Evolutionary conservation across 106 monocot species (phyloP), one percentile per base, ranked within the genome.

Genomic region (Allium sativum): DNA sequence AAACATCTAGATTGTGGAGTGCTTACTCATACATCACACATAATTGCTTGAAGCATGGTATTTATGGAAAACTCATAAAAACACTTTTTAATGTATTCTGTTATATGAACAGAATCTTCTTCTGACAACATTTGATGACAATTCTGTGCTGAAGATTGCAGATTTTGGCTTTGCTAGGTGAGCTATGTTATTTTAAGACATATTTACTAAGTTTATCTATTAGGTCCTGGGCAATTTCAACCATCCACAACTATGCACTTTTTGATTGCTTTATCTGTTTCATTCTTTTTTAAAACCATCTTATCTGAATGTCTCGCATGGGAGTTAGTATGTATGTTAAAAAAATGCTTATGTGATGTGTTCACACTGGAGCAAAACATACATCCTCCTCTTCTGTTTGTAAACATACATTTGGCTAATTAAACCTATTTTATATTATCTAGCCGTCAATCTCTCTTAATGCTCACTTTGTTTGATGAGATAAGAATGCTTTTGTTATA

Each of bases 121-220:
- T 67, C 75, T 98, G 17, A 71, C 84, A 58, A 65, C 77, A 63
- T 74, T 68, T 65, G 91, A 88, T 66, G 88, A 88, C 45, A 67
- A 82, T 62, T 59, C 82, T 42, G 70, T 80, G 18, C 64, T 98
- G 72, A 98, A 98, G 66, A 91, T 98, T 62, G 96, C 96, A 42
- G 96, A 98, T 66, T 98, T 98, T 72, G 96, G 96, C 53, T 98
- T 98, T 78, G 96, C 96, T 62, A 91, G 89, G 96, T 98, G 44
- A 79, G 63, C 62, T 56, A 44, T 52, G 12, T 56, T 15, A 48
- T 58, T 7, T 58, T 65, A 17, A 56, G 42, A 10, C 45, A 12
- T 31, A 8, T 58, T 9, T 31, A 13, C 13, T 21, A 17, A 12
- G 11, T 21, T 43, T 61, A 44, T 42, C 15, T 11, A 61, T 61